Percentiles rank a stretch among this genome's conserved stretches.
phyloP scores from a whole-genome alignment of 2,329 filamentous ascomycete species.

The Mariannaea sp. region DNA sequence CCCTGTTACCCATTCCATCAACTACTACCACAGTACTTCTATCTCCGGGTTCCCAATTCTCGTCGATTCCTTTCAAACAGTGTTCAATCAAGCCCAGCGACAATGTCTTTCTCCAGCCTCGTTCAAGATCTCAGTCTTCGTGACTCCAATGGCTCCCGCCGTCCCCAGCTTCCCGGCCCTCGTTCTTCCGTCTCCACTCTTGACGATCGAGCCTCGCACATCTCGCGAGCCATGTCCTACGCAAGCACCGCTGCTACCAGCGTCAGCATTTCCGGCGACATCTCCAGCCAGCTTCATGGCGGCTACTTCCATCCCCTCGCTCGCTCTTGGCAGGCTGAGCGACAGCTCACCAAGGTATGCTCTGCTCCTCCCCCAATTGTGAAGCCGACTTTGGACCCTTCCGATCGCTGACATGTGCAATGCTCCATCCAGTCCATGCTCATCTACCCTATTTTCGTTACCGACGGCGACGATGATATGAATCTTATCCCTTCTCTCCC shows the following conservation, averaged over 20 bases:
- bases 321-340: slow-evolving; percentile 81
- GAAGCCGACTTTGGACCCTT: background rate
- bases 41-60: slow-evolving; percentile 12
- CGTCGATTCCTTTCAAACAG: slow-evolving; percentile 5
- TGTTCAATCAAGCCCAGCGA: slow-evolving; percentile 22
- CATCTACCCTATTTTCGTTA: slow-evolving; percentile 96
- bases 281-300: slow-evolving; percentile 81
- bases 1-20: slow-evolving; percentile 13
- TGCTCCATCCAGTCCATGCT: slow-evolving; percentile 84
- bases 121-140: slow-evolving; percentile 68
- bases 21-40: too few relatives aligned
- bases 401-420: slow-evolving; percentile 21
- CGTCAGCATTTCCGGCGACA: slow-evolving; percentile 74
- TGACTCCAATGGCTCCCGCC: slow-evolving; percentile 55
- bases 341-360: slow-evolving; percentile 80
- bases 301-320: slow-evolving; percentile 82
- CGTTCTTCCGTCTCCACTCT: slow-evolving; percentile 58
- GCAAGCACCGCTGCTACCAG: slow-evolving; percentile 69
- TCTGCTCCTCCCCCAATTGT: background rate
- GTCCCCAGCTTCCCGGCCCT: slow-evolving; percentile 46
- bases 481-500: slow-evolving; percentile 88
- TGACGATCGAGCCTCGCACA: slow-evolving; percentile 64
- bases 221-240: slow-evolving; percentile 69
- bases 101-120: slow-evolving; percentile 71
- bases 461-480: slow-evolving; percentile 92